phyloP scores from a whole-genome alignment of 371 early-diverging fungal species.

The Mortierella sp. region DNA sequence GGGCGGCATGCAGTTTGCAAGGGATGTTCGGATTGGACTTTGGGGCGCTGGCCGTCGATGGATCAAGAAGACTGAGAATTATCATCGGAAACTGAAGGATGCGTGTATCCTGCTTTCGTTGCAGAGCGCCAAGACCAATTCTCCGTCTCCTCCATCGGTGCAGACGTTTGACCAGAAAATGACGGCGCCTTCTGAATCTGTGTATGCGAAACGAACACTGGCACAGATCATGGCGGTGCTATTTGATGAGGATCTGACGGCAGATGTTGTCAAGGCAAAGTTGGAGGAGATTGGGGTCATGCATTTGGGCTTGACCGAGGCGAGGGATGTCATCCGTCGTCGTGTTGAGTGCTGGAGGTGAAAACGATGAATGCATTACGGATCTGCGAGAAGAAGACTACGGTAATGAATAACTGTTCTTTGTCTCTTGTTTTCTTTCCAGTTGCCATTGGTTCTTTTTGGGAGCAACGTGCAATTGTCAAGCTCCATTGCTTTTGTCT shows the following conservation, averaged over 20 bases:
- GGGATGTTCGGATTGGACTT: constrained; percentile 71
- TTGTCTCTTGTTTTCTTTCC: background rate
- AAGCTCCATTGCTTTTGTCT: background rate
- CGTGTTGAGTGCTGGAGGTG: constrained; percentile 59
- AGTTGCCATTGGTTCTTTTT: background rate
- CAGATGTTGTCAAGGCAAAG: constrained; percentile 36
- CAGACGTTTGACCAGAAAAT: constrained; percentile 24
- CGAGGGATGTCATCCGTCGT: constrained; percentile 62
- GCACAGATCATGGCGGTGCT: constrained; percentile 63
- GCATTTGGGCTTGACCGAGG: constrained; percentile 54
- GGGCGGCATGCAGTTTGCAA: constrained; percentile 67
- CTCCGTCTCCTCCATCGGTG: constrained; percentile 23
- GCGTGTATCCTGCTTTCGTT: constrained; percentile 60
- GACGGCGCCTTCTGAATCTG: background rate
- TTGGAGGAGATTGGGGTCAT: constrained; percentile 61
- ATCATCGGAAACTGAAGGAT: constrained; percentile 62
- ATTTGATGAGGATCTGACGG: constrained; percentile 47
- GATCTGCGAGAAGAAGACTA: background rate
- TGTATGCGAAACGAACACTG: constrained; percentile 41
- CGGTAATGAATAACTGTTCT: background rate
- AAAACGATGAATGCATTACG: background rate
- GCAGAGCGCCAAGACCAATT: constrained; percentile 53
- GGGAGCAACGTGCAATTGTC: background rate
- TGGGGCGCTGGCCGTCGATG: constrained; percentile 66
- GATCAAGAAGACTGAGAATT: constrained; percentile 71